Evolutionary conservation across 2,329 filamentous ascomycete genomes (phyloP).

Genomic region (Paraphaeosphaeria minitans): DNA sequence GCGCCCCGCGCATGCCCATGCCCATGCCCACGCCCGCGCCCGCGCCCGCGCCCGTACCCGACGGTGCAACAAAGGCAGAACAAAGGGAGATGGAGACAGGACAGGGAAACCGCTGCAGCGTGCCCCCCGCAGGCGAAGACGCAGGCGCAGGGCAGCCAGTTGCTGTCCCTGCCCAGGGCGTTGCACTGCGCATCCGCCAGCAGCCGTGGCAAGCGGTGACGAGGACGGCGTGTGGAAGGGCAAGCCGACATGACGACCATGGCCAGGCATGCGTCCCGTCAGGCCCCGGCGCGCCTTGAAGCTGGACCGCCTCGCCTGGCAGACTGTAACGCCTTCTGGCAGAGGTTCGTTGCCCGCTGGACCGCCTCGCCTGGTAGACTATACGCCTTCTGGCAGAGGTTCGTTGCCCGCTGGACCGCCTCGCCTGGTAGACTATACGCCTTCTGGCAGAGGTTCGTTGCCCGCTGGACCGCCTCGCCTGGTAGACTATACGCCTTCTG

Average conservation of each 20-base stretch:
- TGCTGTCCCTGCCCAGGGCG: not conserved
- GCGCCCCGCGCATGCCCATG: constrained; percentile 1
- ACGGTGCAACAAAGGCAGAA: not conserved
- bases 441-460: not conserved
- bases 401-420: too few relatives aligned
- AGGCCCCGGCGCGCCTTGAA: not conserved
- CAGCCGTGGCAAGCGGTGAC: not conserved
- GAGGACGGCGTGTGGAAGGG: not conserved
- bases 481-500: not conserved
- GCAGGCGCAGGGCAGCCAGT: constrained; percentile 3
- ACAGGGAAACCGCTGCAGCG: not conserved
- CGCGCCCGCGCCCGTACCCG: too few relatives aligned
- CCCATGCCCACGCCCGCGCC: too few relatives aligned
- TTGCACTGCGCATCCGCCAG: not conserved
- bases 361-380: too few relatives aligned
- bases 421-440: not conserved
- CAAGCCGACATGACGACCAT: not conserved
- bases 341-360: not conserved
- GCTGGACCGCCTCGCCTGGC: not conserved
- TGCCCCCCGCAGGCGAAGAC: too few relatives aligned
- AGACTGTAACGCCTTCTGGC: not conserved
- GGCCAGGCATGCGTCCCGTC: not conserved
- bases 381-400: too few relatives aligned
- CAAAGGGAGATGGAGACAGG: not conserved
- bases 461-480: not conserved